These are phyloP conservation scores for Candida nanaspora DNA, from an alignment of 805 yeast genomes.

Conservation along the genomic window DNA sequence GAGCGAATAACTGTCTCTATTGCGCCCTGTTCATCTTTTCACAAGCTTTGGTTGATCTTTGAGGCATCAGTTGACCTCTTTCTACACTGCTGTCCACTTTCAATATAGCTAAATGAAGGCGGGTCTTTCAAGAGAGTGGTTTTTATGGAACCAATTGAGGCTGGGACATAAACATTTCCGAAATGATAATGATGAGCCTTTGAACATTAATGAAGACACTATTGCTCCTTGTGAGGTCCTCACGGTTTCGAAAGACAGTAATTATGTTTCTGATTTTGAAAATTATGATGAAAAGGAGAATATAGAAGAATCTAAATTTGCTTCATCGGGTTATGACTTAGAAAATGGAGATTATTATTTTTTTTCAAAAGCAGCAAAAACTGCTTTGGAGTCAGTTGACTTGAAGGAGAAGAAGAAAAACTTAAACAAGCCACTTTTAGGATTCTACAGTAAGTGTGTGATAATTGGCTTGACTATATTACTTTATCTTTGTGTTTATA, in stretches of 20 bases:
- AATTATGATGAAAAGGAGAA: not conserved
- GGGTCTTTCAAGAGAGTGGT: constrained; percentile 26
- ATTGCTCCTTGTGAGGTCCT: no score
- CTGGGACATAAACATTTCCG: constrained; percentile 1
- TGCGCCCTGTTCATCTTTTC: no score
- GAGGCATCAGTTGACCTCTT: no score
- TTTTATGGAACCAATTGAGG: constrained; percentile 25
- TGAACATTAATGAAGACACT: no score
- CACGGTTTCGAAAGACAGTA: not conserved
- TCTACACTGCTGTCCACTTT: no score
- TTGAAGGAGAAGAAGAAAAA: not conserved
- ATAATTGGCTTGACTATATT: not conserved
- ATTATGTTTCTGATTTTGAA: not conserved
- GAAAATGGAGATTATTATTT: not conserved
- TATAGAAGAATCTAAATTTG: no score
- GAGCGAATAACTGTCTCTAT: no score
- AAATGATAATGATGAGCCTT: no score
- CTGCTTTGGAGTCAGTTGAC: not conserved
- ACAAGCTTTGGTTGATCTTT: no score
- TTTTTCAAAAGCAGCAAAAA: not conserved
- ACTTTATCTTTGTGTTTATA: not conserved
- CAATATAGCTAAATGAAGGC: constrained; percentile 14
- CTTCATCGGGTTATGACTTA: not conserved
- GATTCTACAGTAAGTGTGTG: not conserved
- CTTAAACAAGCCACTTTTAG: not conserved